Percentiles rank a stretch among this genome's conserved stretches.
phyloP scores from a whole-genome alignment of 306 rosid genomes.

The Fragaria ananassa region DNA sequence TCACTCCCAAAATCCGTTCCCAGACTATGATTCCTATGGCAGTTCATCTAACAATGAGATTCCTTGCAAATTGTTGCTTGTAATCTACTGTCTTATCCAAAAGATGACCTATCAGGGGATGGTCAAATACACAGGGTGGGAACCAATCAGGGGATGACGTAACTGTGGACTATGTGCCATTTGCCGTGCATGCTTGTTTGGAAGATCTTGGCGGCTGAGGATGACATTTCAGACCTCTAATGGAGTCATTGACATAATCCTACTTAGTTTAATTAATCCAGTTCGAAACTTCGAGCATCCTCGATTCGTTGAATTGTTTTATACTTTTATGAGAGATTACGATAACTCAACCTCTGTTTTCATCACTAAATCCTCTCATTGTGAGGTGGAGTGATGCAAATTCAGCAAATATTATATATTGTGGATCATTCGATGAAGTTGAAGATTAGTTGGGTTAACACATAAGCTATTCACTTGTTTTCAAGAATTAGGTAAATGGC shows the following conservation, averaged over 20 bases:
- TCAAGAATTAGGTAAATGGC: slow-evolving; percentile 34
- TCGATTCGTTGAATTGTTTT: not conserved
- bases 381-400: not conserved
- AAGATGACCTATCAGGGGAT: slow-evolving; percentile 22
- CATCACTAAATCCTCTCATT: not conserved
- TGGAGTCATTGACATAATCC: not conserved
- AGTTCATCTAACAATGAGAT: not conserved
- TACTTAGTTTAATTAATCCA: not conserved
- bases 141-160: slow-evolving; percentile 1
- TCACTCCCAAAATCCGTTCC: not conserved
- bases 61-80: slow-evolving; percentile 17
- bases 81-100: slow-evolving; percentile 36
- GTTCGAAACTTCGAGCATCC: not conserved
- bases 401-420: not conserved
- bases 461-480: not conserved
- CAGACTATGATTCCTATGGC: not conserved
- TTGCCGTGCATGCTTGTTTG: slow-evolving; percentile 11
- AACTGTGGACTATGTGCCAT: not conserved
- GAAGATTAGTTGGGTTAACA: not conserved
- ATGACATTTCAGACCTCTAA: slow-evolving; percentile 14
- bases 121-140: slow-evolving; percentile 23
- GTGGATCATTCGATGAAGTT: not conserved
- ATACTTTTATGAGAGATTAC: not conserved
- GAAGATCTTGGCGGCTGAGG: slow-evolving; percentile 22
- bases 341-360: not conserved